Base-by-base conservation (phyloP, 2,329 filamentous ascomycete species). In the Keithomyces neogunnii region DNA sequence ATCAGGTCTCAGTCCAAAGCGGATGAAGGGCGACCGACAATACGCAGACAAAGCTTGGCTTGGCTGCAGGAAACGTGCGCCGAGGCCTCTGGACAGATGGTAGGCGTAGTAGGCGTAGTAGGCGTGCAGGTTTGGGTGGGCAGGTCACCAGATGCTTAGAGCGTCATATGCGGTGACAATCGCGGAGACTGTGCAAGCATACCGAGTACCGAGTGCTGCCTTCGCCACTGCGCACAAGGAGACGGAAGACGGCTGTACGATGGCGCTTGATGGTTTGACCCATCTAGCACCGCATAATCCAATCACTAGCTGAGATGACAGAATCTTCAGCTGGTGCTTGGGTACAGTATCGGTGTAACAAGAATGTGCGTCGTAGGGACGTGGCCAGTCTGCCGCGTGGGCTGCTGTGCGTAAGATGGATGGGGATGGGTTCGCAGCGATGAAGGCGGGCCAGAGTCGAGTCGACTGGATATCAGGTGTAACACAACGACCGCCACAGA, bases 231-330 rank as follows among this genome's bases (percentile, higher is more conserved):
- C 7, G 8, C 40, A 13, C 5, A 39, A n/a, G 45, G 45, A 26
- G 45, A 35, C 32, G n/a, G 38, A 38, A 6, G 36, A 13, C 5
- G 29, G 28, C 28, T 9, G n/a, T 36, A 4, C 38, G 5, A 30
- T 6, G 31, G 43, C 30, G 44, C n/a, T 48, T 33, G 45, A 19
- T 5, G 38, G 38, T 26, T 50, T 39, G 36, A 35, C 32, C 45
- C 48, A 53, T 30, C 30, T 28, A 38, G 32, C 35, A 26, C 40
- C 19, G 28, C 51, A 53, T 53, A 38, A 35, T 44, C 30, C n/a
- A 19, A 44, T 44, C 6, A 13, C 13, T 19, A 35, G 31, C 48
- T 26, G 39, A 45, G 32, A 33, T 19, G 19, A 44, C 33, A 36
- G 38, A 5, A 32, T 43, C 40, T 46, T n/a, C 19, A 35, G 28